phyloP scores from a whole-genome alignment of 306 rosid genomes.

The Urtica urens region DNA sequence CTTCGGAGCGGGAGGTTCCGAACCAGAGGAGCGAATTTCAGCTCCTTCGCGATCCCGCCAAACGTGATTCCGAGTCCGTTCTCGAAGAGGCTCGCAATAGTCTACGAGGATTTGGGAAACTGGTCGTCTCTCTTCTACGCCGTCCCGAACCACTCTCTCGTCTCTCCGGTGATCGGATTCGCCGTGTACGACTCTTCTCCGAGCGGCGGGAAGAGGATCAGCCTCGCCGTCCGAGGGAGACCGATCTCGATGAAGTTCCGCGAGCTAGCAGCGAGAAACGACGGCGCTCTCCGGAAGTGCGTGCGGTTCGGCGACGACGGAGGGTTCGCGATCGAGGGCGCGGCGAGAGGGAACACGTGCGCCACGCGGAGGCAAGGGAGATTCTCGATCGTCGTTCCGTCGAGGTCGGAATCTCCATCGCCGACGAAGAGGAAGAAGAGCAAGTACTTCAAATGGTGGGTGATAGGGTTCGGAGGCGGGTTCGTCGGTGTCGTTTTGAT shows the following conservation, averaged over 20 bases:
- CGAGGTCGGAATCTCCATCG: background rate
- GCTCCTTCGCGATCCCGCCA: constrained; percentile 45
- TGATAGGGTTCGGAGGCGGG: constrained; percentile 38
- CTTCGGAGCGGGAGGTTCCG: constrained; percentile 35
- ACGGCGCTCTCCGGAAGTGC: constrained; percentile 42
- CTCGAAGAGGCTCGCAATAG: constrained; percentile 38
- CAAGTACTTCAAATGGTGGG: constrained; percentile 24
- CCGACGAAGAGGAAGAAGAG: background rate
- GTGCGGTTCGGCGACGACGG: constrained; percentile 40
- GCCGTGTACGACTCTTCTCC: constrained; percentile 43
- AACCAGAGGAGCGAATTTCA: constrained; percentile 41
- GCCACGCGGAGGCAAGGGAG: constrained; percentile 32
- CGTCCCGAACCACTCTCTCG: constrained; percentile 48
- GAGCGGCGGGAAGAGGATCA: constrained; percentile 19
- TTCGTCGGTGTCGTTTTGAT: constrained; percentile 30
- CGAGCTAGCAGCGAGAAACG: constrained; percentile 8
- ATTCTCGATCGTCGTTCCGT: constrained; percentile 53
- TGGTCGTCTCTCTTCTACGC: constrained; percentile 53
- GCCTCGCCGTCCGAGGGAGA: constrained; percentile 19
- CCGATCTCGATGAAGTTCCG: constrained; percentile 43
- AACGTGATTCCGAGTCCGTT: constrained; percentile 29
- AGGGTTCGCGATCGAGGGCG: constrained; percentile 29
- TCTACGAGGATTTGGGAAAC: constrained; percentile 65
- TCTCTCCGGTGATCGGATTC: constrained; percentile 70
- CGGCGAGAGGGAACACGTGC: constrained; percentile 37